A percentile compares a stretch with the other conserved stretches of the same genome.
phyloP scores from a whole-genome alignment of 2,329 filamentous ascomycete genomes.

The Aureobasidium namibiae region DNA sequence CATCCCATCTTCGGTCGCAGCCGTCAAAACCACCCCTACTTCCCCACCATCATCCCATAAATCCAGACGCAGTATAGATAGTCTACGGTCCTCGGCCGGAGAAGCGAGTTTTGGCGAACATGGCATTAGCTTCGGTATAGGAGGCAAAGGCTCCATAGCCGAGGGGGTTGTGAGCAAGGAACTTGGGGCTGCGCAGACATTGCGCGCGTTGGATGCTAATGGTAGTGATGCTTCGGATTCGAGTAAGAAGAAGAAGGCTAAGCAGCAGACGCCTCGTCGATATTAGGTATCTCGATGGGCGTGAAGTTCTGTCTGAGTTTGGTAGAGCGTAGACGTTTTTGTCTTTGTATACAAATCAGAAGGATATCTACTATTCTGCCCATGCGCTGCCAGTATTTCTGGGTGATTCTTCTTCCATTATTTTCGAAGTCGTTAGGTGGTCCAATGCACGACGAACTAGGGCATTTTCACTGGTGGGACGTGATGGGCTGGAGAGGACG shows the following conservation, averaged over 20 bases:
- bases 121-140: constrained; percentile 7
- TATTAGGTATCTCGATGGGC: constrained; percentile 5
- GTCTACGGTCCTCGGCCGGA: constrained; percentile 7
- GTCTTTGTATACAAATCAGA: no score
- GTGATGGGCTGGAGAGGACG: no score
- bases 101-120: constrained; percentile 11
- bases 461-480: no score
- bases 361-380: no score
- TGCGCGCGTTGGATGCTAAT: neutral
- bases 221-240: neutral
- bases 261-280: neutral
- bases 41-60: constrained; percentile 4
- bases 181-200: neutral
- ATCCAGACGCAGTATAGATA: constrained; percentile 15
- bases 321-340: no score
- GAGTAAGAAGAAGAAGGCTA: constrained; percentile 4
- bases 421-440: no score
- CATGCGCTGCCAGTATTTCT: no score
- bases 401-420: no score
- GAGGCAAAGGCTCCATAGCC: constrained; percentile 7
- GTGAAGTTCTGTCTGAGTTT: no score
- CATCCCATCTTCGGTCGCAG: neutral
- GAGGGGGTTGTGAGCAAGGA: constrained; percentile 14
- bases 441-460: no score
- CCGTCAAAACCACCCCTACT: neutral